phyloP scores from a whole-genome alignment of 495 filamentous ascomycete species.

The Talaromyces borbonicus region DNA sequence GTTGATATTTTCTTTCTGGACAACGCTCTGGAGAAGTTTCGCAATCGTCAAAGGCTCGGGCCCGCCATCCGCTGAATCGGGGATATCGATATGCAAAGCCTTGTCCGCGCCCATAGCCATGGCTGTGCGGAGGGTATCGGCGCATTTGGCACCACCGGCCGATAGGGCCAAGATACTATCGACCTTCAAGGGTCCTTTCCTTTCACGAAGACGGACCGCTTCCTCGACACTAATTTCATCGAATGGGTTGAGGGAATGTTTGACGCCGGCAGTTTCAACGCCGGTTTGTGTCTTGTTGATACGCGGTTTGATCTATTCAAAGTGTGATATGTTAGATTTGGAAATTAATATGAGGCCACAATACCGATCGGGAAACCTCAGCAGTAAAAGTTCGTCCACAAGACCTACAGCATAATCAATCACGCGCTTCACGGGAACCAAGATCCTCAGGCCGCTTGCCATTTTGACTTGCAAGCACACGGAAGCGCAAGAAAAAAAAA shows the following conservation, averaged over 20 bases:
- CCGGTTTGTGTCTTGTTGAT: slow-evolving; percentile 94
- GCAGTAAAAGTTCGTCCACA: too few species aligned
- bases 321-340: background rate
- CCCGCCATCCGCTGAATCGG: slow-evolving; percentile 36
- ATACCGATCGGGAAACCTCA: too few species aligned
- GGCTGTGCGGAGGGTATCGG: slow-evolving; percentile 82
- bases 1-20: slow-evolving; percentile 74
- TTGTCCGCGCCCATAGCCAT: slow-evolving; percentile 99
- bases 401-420: slow-evolving; percentile 92
- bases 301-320: slow-evolving; percentile 79
- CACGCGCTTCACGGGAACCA: slow-evolving; percentile 94
- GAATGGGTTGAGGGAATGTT: slow-evolving; percentile 98
- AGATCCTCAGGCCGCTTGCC: slow-evolving; percentile 72
- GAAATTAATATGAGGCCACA: too few species aligned
- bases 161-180: slow-evolving; percentile 83
- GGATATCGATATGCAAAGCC: slow-evolving; percentile 70
- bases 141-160: slow-evolving; percentile 76
- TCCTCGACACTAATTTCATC: slow-evolving; percentile 97
- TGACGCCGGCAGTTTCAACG: slow-evolving; percentile 83
- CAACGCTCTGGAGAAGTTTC: slow-evolving; percentile 72
- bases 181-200: slow-evolving; percentile 50
- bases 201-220: slow-evolving; percentile 84
- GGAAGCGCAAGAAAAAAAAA: too few species aligned
- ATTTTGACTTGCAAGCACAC: slow-evolving; percentile 28
- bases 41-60: slow-evolving; percentile 89